phyloP scores from a whole-genome alignment of 2,329 filamentous ascomycete species.

The Colletotrichum sublineola region DNA sequence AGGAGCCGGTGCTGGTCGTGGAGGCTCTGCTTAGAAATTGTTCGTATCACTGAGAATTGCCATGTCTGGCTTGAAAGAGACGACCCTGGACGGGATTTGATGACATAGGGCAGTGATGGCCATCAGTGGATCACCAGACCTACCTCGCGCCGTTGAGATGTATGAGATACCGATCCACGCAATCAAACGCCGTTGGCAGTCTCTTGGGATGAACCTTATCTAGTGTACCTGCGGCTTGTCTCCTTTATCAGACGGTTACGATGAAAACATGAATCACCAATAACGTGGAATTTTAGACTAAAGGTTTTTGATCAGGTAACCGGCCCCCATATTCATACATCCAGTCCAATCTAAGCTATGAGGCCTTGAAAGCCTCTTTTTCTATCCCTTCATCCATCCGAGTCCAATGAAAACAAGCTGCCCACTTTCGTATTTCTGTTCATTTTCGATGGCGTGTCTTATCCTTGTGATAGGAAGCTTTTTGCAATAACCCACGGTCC shows the following conservation, averaged over 20 bases:
- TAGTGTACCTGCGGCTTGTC: neutral
- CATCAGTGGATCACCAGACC: neutral
- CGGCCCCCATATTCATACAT: slow-evolving; percentile 19
- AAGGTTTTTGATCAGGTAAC: slow-evolving; percentile 16
- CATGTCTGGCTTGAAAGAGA: neutral
- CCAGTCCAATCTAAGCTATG: slow-evolving; percentile 17
- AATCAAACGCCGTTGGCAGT: slow-evolving; percentile 15
- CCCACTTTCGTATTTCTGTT: slow-evolving; percentile 4
- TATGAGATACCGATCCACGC: slow-evolving; percentile 29
- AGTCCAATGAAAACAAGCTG: slow-evolving; percentile 12
- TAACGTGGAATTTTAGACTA: neutral
- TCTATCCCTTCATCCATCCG: neutral
- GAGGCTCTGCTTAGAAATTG: slow-evolving; percentile 21
- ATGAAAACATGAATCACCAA: too few species aligned
- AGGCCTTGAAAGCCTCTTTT: slow-evolving; percentile 13
- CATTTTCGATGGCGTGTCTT: neutral
- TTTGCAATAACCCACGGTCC: too few species aligned
- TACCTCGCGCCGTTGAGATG: slow-evolving; percentile 5
- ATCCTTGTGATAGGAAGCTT: neutral
- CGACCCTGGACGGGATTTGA: neutral
- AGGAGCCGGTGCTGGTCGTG: slow-evolving; percentile 46
- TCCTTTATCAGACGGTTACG: too few species aligned
- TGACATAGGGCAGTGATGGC: neutral
- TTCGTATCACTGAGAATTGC: neutral
- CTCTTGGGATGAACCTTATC: neutral